Evolutionary conservation across 2,329 filamentous ascomycete species (phyloP).

Genomic region (Cercospora sesami): DNA sequence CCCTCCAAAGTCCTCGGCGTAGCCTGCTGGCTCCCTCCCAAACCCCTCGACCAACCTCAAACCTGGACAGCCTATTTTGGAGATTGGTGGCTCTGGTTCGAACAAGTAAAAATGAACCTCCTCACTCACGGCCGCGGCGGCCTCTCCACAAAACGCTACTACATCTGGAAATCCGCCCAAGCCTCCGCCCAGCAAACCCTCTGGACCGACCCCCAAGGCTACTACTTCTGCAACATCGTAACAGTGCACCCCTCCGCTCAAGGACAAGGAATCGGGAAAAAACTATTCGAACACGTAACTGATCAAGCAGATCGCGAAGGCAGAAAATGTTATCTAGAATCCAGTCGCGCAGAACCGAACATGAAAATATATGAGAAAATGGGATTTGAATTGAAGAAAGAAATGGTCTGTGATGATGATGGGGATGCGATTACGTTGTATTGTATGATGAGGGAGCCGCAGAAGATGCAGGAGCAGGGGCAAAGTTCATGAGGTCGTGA

Average conservation of each 20-base stretch:
- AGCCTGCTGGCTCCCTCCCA: neutral
- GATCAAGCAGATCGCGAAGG: neutral
- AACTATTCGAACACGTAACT: neutral
- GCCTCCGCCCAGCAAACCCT: neutral
- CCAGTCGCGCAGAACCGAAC: neutral
- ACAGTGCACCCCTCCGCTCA: neutral
- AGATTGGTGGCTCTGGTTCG: neutral
- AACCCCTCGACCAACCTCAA: neutral
- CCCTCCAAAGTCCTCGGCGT: neutral
- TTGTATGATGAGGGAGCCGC: slow-evolving; percentile 49
- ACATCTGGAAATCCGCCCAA: neutral
- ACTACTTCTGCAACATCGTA: neutral
- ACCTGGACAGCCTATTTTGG: neutral
- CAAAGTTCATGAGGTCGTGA: neutral
- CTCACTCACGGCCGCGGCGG: too few species aligned
- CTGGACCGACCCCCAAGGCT: neutral
- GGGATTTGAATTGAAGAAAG: slow-evolving; percentile 65
- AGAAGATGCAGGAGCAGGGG: neutral
- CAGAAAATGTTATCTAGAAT: neutral
- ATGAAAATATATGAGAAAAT: slow-evolving; percentile 40
- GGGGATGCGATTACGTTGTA: slow-evolving; percentile 51
- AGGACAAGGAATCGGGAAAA: neutral
- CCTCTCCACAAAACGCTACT: too few species aligned
- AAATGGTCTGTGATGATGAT: slow-evolving; percentile 56
- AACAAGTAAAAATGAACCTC: neutral